Conservation (phyloP, 345 rosid genomes). For the Eucalyptus lansdowneana region DNA sequence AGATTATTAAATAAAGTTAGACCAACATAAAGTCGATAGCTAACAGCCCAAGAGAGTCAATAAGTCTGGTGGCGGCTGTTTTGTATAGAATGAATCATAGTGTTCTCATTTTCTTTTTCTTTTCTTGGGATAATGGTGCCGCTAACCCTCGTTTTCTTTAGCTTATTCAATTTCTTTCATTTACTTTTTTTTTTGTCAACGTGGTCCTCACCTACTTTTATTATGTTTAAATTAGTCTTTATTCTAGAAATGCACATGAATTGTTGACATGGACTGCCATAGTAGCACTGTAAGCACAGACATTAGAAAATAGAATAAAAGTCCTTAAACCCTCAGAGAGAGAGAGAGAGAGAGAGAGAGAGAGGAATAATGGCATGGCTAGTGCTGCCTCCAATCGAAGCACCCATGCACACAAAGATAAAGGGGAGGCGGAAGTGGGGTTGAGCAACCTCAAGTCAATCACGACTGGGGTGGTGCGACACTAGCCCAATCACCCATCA, state of each 20-base stretch:
- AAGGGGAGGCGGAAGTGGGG: neutral
- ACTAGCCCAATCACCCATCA: neutral
- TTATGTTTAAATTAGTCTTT: neutral
- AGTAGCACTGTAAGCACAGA: neutral
- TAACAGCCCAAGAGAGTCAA: neutral
- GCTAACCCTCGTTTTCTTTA: neutral
- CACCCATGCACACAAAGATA: neutral
- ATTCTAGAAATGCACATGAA: neutral
- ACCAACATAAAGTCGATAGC: neutral
- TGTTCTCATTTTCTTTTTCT: neutral
- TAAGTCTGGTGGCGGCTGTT: neutral
- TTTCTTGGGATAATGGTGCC: neutral
- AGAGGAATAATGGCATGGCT: neutral
- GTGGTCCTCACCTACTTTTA: neutral
- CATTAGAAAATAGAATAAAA: neutral
- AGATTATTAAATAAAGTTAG: neutral
- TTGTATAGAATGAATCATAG: neutral
- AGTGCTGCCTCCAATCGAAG: neutral
- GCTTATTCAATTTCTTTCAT: neutral
- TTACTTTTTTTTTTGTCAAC: no score
- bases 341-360: neutral
- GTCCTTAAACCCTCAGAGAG: neutral
- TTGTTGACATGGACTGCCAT: neutral
- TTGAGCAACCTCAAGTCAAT: no score
- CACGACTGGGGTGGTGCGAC: accelerated